Evolutionary conservation across 2,329 filamentous ascomycete species (phyloP), one percentile per base, ranked within the genome.

Genomic region (Verticillium longisporum): DNA sequence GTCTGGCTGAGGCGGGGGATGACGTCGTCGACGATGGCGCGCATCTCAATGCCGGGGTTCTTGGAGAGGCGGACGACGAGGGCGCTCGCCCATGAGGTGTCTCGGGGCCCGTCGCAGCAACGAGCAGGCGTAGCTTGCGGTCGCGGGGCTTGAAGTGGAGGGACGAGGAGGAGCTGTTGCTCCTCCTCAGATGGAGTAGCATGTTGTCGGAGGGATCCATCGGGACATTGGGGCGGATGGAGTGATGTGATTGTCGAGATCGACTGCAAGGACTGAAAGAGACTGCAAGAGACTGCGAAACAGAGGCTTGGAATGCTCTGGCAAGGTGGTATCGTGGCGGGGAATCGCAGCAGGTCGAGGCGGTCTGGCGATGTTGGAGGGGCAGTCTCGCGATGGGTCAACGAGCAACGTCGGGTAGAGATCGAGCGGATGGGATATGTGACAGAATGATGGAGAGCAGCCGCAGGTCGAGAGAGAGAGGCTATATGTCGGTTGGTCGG

Each of bases 1-100:
- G 85, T 86, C 68, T 89, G 86, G 10, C 83, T 82, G 18, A 89
- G 77, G 58, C 85, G 80, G 64, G 84, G 79, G 31, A 85, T 84
- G 63, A 88, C 81, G 69, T 90, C 85, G 71, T 89, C 85, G 68
- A 88, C 81, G 58, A 88, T 82, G 59, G 85, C 85, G 61, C 83
- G 78, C 36, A 82, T 85, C 64, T 85, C 82, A 64, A 88, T 85
- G 63, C 85, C 81, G 9, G 81, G 70, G 61, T 86, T 84, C 69
- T 88, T 88, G 60, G 87, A 88, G 4, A 90, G 80, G 62, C 87
- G 84, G 57, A 89, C 81, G 63, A 88, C 85, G 59, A 90, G 80
- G 18, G 85, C 79, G 70, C 88, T 83, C 59, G 87, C 87, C 74
- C 84, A 88, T 55, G 86, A 84, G 34, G 86, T 83, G 68, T 89